Conservation (phyloP, 345 rosid species). For the Mallotus nudiflorus region DNA sequence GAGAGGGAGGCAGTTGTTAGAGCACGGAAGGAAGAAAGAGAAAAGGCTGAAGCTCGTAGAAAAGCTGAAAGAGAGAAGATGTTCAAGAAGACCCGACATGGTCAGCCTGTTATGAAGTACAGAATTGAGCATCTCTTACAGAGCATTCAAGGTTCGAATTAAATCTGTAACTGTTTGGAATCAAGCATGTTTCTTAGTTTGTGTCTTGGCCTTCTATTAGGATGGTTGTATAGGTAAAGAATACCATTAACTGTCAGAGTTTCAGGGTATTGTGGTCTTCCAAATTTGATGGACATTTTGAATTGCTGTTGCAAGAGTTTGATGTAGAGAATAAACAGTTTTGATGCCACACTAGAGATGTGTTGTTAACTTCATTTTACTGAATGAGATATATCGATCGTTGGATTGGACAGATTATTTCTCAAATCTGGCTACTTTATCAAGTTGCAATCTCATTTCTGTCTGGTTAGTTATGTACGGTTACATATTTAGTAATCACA, state of each 20-base stretch:
- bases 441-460: background rate
- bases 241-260: background rate
- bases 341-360: background rate
- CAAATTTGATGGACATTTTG: background rate
- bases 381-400: background rate
- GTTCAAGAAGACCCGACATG: constrained; percentile 70
- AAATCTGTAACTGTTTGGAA: constrained; percentile 7
- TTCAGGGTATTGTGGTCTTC: constrained; percentile 12
- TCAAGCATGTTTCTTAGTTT: background rate
- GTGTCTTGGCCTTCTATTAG: background rate
- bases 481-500: too few species aligned
- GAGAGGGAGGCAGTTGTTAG: constrained; percentile 60
- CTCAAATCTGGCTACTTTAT: background rate
- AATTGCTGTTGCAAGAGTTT: background rate
- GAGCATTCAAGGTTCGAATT: constrained; percentile 53
- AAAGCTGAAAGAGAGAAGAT: constrained; percentile 61
- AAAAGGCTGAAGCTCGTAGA: constrained; percentile 67
- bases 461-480: background rate
- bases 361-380: background rate
- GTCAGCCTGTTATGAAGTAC: constrained; percentile 93
- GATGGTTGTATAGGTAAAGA: background rate
- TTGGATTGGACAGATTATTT: background rate
- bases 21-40: constrained; percentile 68
- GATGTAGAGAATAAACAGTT: background rate
- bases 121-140: constrained; percentile 82